These are phyloP conservation scores for Cyberlindnera maclurae DNA, from an alignment of 805 yeast genomes.

Conservation along the genomic window DNA sequence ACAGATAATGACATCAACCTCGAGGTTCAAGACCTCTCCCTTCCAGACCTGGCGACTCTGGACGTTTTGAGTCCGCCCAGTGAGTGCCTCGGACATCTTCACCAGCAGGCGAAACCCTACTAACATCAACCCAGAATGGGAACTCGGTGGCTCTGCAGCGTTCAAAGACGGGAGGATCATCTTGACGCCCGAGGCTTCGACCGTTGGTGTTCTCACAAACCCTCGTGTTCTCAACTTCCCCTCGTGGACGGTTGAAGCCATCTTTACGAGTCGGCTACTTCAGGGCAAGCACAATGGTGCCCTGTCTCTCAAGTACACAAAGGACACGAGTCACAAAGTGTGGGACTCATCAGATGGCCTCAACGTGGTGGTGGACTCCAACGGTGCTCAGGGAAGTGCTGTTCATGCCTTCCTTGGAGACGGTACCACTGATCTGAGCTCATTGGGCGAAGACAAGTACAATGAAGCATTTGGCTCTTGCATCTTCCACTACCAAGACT, in stretches of 20 bases:
- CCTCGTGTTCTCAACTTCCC: slow-evolving; percentile 23
- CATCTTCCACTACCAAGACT: slow-evolving; percentile 52
- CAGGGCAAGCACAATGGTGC: slow-evolving; percentile 48
- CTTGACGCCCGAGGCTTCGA: slow-evolving; percentile 36
- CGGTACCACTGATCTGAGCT: slow-evolving; percentile 35
- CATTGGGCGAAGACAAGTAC: slow-evolving; percentile 20
- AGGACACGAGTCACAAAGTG: slow-evolving; percentile 29
- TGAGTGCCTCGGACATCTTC: slow-evolving; percentile 2
- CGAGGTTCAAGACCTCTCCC: slow-evolving; percentile 26
- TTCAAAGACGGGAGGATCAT: slow-evolving; percentile 48
- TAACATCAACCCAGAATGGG: slow-evolving; percentile 30
- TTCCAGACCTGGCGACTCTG: slow-evolving; percentile 33
- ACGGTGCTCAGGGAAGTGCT: slow-evolving; percentile 40
- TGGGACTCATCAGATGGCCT: slow-evolving; percentile 62
- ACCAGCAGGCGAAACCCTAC: neutral
- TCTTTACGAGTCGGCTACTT: slow-evolving; percentile 55
- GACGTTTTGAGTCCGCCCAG: slow-evolving; percentile 19
- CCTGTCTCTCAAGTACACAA: slow-evolving; percentile 33
- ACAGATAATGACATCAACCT: slow-evolving; percentile 18
- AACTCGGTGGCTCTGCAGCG: slow-evolving; percentile 29
- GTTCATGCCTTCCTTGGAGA: slow-evolving; percentile 56
- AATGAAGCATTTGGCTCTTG: slow-evolving; percentile 45
- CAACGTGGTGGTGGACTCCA: slow-evolving; percentile 49
- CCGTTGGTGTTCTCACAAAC: slow-evolving; percentile 43
- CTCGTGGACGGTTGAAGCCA: slow-evolving; percentile 52